Evolutionary conservation across 768 basidiomycete genomes (phyloP).

Genomic region (Polyporus arcularius): DNA sequence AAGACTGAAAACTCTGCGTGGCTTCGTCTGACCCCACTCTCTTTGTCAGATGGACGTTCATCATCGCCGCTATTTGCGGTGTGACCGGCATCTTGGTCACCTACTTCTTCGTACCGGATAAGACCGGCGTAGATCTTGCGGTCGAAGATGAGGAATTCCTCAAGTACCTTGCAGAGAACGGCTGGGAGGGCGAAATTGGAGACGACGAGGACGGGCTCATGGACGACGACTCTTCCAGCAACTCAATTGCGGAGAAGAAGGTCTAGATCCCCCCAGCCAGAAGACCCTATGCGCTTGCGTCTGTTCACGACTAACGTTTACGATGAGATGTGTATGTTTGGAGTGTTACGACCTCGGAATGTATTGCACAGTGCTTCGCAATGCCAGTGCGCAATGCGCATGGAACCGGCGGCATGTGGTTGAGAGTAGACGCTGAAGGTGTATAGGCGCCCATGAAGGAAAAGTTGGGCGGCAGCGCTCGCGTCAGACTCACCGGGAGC

Average conservation of each 20-base stretch:
- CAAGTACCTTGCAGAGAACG: slow-evolving; percentile 59
- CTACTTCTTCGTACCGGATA: slow-evolving; percentile 68
- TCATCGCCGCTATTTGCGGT: slow-evolving; percentile 70
- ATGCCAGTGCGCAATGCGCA: too few species aligned
- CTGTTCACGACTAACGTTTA: neutral
- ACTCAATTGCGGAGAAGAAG: slow-evolving; percentile 20
- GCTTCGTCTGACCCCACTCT: neutral
- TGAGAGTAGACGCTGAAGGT: neutral
- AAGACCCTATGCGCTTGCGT: neutral
- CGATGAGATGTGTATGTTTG: neutral
- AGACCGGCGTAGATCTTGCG: slow-evolving; percentile 65
- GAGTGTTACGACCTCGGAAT: neutral
- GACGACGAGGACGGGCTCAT: slow-evolving; percentile 44
- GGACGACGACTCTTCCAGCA: slow-evolving; percentile 20
- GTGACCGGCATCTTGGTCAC: slow-evolving; percentile 62
- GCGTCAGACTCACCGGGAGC: neutral
- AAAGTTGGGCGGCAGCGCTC: neutral
- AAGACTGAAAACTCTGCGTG: neutral
- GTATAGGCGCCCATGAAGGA: slow-evolving; percentile 3
- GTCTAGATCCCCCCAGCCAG: neutral
- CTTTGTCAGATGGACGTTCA: slow-evolving; percentile 59
- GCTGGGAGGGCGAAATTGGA: slow-evolving; percentile 66
- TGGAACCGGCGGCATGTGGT: too few species aligned
- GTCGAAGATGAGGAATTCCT: slow-evolving; percentile 67
- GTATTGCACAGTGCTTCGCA: too few species aligned